phyloP scores from a whole-genome alignment of 345 rosid genomes.

The Gossypium arboreum region DNA sequence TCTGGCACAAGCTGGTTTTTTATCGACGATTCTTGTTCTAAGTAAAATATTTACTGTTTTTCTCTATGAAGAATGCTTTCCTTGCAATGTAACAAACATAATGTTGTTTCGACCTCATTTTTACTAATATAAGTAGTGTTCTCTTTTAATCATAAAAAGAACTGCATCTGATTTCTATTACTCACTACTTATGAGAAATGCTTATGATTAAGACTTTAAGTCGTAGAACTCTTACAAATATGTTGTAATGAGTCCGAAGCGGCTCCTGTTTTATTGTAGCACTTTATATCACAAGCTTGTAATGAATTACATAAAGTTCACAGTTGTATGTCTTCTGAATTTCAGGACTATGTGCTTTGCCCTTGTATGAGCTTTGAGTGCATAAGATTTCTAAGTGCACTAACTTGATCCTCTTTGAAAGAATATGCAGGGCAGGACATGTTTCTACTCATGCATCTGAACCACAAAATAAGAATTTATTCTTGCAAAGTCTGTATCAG shows the following conservation, averaged over 20 bases:
- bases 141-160: neutral
- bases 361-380: slow-evolving; percentile 2
- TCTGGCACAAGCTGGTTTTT: neutral
- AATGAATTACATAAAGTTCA: neutral
- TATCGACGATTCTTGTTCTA: neutral
- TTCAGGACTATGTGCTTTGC: neutral
- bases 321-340: neutral
- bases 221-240: neutral
- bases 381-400: neutral
- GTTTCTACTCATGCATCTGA: slow-evolving; percentile 56
- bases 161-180: neutral
- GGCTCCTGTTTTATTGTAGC: neutral
- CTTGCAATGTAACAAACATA: neutral
- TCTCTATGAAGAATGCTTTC: slow-evolving; percentile 1
- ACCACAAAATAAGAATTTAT: slow-evolving; percentile 60
- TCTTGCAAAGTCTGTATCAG: slow-evolving; percentile 70
- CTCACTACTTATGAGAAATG: neutral
- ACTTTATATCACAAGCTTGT: neutral
- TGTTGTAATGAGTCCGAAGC: neutral
- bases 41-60: neutral
- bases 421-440: slow-evolving; percentile 57
- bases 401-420: slow-evolving; percentile 17
- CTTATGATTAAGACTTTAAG: neutral
- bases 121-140: neutral
- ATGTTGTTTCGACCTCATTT: neutral